phyloP scores from a whole-genome alignment of 768 basidiomycete species.

The Grammothele lineata region DNA sequence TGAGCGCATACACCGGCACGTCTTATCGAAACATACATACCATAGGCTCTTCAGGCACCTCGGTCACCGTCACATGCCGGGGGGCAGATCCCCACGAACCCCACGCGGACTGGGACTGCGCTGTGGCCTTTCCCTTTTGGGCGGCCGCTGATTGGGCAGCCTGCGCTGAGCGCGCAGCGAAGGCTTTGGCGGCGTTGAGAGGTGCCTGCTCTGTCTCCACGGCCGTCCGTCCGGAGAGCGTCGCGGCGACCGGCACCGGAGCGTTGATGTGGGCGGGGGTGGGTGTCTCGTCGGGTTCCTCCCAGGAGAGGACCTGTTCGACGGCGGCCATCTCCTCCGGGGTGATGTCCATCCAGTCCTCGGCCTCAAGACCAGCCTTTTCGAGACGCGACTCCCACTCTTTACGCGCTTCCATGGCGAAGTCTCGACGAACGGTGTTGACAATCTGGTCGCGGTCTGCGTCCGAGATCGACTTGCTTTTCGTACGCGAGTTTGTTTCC shows the following conservation, averaged over 20 bases:
- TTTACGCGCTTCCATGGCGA: conserved; percentile 7
- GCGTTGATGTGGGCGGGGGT: background rate
- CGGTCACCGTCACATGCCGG: background rate
- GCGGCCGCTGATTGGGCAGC: background rate
- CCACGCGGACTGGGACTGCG: conserved; percentile 1
- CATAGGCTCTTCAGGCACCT: conserved; percentile 3
- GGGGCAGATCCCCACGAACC: background rate
- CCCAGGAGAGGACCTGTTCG: conserved; percentile 11
- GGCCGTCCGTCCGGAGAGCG: background rate
- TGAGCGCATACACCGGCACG: background rate
- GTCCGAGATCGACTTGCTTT: conserved; percentile 3
- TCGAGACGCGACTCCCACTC: conserved; percentile 14
- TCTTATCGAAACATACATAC: background rate
- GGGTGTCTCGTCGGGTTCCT: conserved; percentile 6
- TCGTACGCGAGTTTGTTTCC: conserved; percentile 6
- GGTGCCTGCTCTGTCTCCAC: background rate
- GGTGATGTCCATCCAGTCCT: conserved; percentile 17
- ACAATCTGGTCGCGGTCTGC: conserved; percentile 2
- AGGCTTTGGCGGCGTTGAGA: too few species aligned
- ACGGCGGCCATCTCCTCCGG: conserved; percentile 9
- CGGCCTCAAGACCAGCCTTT: conserved; percentile 10
- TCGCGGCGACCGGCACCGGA: background rate
- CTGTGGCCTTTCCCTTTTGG: background rate
- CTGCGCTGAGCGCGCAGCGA: background rate
- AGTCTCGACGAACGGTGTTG: conserved; percentile 7